Conservation (phyloP, 1,139 yeast species). For the Magnusiomyces suaveolens region DNA sequence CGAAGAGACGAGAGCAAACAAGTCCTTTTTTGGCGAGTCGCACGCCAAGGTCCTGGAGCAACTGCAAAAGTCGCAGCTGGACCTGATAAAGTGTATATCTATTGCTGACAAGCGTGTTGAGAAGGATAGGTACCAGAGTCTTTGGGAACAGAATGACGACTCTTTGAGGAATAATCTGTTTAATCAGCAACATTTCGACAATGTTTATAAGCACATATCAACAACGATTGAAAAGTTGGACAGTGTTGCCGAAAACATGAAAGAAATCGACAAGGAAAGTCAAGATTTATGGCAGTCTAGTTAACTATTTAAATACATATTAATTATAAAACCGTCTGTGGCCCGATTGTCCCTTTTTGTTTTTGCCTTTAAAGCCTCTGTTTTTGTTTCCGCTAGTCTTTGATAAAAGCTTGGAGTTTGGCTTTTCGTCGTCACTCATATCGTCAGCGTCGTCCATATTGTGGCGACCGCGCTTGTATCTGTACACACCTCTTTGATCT, state of each 20-base stretch:
- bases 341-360: slow-evolving; percentile 1
- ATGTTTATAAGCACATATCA: slow-evolving; percentile 35
- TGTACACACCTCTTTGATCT: slow-evolving; percentile 84
- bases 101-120: slow-evolving; percentile 26
- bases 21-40: slow-evolving; percentile 53
- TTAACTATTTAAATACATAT: background rate
- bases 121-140: slow-evolving; percentile 20
- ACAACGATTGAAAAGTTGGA: slow-evolving; percentile 36
- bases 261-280: slow-evolving; percentile 29
- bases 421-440: slow-evolving; percentile 18
- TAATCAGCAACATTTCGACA: slow-evolving; percentile 37
- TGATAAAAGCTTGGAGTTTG: background rate
- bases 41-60: slow-evolving; percentile 49
- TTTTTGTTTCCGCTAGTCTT: slow-evolving; percentile 3
- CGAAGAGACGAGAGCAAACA: slow-evolving; percentile 41
- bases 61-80: slow-evolving; percentile 52
- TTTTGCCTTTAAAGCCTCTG: slow-evolving; percentile 4
- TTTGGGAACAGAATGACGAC: slow-evolving; percentile 32
- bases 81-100: slow-evolving; percentile 48
- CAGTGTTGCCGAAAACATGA: slow-evolving; percentile 36
- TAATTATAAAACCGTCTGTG: slow-evolving; percentile 5
- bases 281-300: slow-evolving; percentile 26
- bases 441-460: slow-evolving; percentile 45
- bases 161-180: slow-evolving; percentile 34
- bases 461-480: slow-evolving; percentile 55